These are phyloP conservation scores for Capsella bursapastoris DNA, from an alignment of 345 rosid species.

Conservation along the genomic window DNA sequence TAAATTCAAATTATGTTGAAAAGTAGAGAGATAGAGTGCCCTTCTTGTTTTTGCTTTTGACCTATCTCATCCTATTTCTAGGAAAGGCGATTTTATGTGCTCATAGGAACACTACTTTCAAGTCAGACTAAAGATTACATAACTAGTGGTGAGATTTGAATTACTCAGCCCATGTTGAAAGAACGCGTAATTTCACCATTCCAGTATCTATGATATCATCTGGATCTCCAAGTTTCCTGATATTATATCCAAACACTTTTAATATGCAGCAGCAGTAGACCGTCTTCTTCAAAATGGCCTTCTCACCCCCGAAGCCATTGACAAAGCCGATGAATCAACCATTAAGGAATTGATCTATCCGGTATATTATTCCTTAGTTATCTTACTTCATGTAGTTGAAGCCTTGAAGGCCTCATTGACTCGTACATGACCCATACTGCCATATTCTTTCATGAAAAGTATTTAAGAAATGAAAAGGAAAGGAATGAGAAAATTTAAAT, in stretches of 20 bases:
- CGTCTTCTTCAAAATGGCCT: conserved; percentile 71
- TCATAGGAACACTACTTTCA: conserved; percentile 70
- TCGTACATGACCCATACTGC: not conserved
- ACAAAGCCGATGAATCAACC: conserved; percentile 75
- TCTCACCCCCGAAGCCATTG: conserved; percentile 84
- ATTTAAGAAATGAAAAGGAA: not conserved
- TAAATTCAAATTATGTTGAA: not conserved
- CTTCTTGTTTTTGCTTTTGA: conserved; percentile 25
- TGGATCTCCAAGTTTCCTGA: conserved; percentile 13
- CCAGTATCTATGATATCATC: conserved; percentile 6
- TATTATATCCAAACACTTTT: conserved; percentile 17
- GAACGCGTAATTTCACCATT: not conserved
- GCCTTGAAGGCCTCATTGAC: conserved; percentile 8
- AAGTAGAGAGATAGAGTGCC: not conserved
- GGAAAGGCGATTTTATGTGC: conserved; percentile 80
- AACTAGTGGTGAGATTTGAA: conserved; percentile 56
- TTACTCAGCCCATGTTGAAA: not conserved
- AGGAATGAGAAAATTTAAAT: conserved; percentile 5
- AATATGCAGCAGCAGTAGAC: conserved; percentile 76
- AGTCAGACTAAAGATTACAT: conserved; percentile 80
- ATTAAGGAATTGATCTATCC: conserved; percentile 86
- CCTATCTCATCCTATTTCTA: conserved; percentile 22
- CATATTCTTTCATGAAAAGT: conserved; percentile 8
- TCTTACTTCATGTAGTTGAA: conserved; percentile 20
- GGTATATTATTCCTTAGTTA: conserved; percentile 46